Conservation (phyloP, 108 stramenopile species). For the Skeletonema tropicum region DNA sequence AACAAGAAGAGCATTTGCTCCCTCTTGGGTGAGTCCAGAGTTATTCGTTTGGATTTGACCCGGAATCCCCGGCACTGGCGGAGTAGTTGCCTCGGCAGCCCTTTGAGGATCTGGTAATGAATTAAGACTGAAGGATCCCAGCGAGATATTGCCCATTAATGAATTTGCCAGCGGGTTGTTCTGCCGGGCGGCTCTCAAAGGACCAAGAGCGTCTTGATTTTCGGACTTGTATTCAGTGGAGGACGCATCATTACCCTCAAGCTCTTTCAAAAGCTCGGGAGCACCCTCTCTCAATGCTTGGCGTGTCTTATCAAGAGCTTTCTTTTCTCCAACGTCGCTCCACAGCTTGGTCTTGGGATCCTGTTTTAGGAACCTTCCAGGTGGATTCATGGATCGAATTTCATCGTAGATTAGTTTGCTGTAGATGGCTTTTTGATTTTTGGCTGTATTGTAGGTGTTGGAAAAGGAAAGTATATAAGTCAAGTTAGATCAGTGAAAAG, state of each 20-base stretch:
- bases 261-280: conserved; percentile 72
- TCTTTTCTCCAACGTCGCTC: conserved; percentile 90
- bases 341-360: conserved; percentile 77
- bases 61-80: not conserved
- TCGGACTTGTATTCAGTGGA: conserved; percentile 11
- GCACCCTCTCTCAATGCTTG: conserved; percentile 89
- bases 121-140: conserved; percentile 17
- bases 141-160: conserved; percentile 13
- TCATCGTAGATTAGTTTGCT: conserved; percentile 77
- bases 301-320: conserved; percentile 85
- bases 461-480: not conserved
- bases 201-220: conserved; percentile 13
- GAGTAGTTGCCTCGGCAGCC: not conserved
- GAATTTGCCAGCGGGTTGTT: conserved; percentile 9
- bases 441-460: conserved; percentile 38
- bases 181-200: not conserved
- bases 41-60: conserved; percentile 17
- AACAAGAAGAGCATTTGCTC: conserved; percentile 11
- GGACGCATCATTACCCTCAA: conserved; percentile 22
- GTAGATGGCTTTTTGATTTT: conserved; percentile 78
- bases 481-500: not conserved
- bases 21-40: conserved; percentile 7
- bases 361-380: conserved; percentile 89
- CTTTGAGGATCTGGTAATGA: conserved; percentile 12
- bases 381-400: conserved; percentile 68